Base-by-base conservation (phyloP, 2,329 filamentous ascomycete genomes). In the Ophiostoma himal-ulmi region DNA sequence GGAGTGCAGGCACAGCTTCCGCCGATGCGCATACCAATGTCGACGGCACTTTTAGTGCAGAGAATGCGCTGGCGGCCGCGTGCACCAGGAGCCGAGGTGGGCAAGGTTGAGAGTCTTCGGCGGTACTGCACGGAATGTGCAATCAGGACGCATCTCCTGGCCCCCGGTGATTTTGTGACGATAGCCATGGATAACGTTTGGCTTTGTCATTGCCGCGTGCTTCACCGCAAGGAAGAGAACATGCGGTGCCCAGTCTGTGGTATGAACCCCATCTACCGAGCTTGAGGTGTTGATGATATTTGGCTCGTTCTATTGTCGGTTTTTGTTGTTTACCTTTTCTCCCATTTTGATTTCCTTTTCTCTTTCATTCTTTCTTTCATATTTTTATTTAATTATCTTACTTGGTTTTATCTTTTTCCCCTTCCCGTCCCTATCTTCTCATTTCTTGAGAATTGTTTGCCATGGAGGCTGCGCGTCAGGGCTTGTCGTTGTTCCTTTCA, bases 101-200 rank as follows among this genome's bases (percentile, higher is more conserved):
- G 73, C 66, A 68, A 72, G 60, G 68, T 75, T 22, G 73, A 74
- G 69, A 71, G 64, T 10, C 69, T 75, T 39, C 73, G 70, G 1
- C 67, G 70, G 11, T 75, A 75, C 69, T 75, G 74, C 70, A 72
- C 74, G 3, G 41, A 54, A 13, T 75, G 74, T 22, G 73, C 73
- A 5, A 65, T 75, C 10, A 20, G 71, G 34, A 60, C 71, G 8
- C 48, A 57, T 0, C 71, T 75, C 34, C 41, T 69, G 13, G n/a
- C 64, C 0, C 62, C 72, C 1, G 71, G 72, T 1, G 73, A 74
- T 14, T 36, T 71, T 11, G 70, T 72, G 6, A 66, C 67, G 30
- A 69, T 70, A 3, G 62, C 48, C 14, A 34, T 8, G 14, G 70
- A 68, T 10, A n/a, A 44, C 17, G 26, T 72, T 14, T 74, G 73